Conservation (phyloP, 2,329 filamentous ascomycete species). For the Penicillium rolfsii region DNA sequence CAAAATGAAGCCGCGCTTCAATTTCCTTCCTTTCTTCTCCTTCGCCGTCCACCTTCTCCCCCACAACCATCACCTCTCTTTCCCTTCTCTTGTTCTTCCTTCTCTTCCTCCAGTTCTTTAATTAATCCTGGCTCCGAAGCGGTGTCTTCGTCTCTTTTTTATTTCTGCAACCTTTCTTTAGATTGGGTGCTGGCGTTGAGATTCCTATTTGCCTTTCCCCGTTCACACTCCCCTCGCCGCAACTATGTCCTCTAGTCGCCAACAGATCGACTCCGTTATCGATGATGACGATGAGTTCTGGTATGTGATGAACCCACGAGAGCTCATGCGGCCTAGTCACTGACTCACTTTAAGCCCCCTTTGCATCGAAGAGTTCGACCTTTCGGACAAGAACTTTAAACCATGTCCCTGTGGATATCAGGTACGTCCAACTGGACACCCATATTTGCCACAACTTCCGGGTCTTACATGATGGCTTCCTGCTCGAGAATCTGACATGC, state of each 20-base stretch:
- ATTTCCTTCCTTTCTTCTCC: slow-evolving; percentile 33
- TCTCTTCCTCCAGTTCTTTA: slow-evolving; percentile 32
- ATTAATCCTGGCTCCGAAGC: slow-evolving; percentile 21
- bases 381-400: slow-evolving; percentile 94
- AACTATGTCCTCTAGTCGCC: slow-evolving; percentile 48
- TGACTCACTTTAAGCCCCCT: slow-evolving; percentile 69
- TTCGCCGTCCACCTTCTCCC: slow-evolving; percentile 29
- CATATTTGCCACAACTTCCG: neutral
- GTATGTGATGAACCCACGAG: slow-evolving; percentile 33
- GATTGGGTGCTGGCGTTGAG: slow-evolving; percentile 31
- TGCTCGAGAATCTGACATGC: slow-evolving; percentile 11
- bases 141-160: slow-evolving; percentile 22
- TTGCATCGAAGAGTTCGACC: slow-evolving; percentile 98
- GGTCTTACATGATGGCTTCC: too few relatives aligned
- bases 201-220: slow-evolving; percentile 30
- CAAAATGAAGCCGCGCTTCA: slow-evolving; percentile 36
- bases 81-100: slow-evolving; percentile 24
- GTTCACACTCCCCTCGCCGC: slow-evolving; percentile 29
- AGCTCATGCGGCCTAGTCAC: slow-evolving; percentile 14
- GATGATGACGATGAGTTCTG: slow-evolving; percentile 55
- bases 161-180: slow-evolving; percentile 19
- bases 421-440: slow-evolving; percentile 58
- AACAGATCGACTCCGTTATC: slow-evolving; percentile 53
- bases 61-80: slow-evolving; percentile 23
- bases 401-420: slow-evolving; percentile 98